Conservation (phyloP, 768 basidiomycete species). For the Lactarius sp. region DNA sequence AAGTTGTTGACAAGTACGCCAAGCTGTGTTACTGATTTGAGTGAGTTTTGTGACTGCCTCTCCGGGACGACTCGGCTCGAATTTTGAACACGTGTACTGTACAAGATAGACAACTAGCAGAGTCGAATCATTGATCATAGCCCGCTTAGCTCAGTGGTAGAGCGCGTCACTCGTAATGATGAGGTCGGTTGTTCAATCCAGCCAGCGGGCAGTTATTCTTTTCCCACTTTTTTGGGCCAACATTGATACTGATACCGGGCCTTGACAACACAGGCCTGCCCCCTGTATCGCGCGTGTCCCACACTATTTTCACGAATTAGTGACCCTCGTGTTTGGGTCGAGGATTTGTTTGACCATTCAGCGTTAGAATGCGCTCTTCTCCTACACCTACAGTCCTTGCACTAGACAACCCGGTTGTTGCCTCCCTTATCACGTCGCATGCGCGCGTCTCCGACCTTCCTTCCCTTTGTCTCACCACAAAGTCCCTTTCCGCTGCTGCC, state of each 20-base stretch:
- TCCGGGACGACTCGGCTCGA: background rate
- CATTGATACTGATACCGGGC: background rate
- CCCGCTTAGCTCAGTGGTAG: constrained; percentile 33
- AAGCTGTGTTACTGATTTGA: background rate
- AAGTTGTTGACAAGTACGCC: background rate
- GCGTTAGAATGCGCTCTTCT: background rate
- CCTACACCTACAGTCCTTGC: background rate
- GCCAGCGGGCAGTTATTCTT: constrained; percentile 25
- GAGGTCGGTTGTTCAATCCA: constrained; percentile 28
- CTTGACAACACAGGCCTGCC: too few species aligned
- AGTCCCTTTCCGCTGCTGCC: constrained; percentile 44
- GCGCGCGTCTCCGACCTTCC: constrained; percentile 37
- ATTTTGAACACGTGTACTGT: background rate
- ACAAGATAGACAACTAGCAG: background rate
- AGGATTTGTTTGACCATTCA: background rate
- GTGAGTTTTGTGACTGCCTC: background rate
- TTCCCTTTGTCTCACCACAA: constrained; percentile 43
- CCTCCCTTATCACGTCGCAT: constrained; percentile 38
- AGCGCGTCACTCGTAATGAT: constrained; percentile 31
- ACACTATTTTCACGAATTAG: too few species aligned
- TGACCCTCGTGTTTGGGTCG: background rate
- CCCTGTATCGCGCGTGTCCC: too few species aligned
- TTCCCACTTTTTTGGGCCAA: background rate
- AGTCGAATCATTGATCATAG: rapidly evolving
- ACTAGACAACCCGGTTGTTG: constrained; percentile 42